Base-by-base conservation (phyloP, 495 filamentous ascomycete species). In the Lindgomyces ingoldianus region DNA sequence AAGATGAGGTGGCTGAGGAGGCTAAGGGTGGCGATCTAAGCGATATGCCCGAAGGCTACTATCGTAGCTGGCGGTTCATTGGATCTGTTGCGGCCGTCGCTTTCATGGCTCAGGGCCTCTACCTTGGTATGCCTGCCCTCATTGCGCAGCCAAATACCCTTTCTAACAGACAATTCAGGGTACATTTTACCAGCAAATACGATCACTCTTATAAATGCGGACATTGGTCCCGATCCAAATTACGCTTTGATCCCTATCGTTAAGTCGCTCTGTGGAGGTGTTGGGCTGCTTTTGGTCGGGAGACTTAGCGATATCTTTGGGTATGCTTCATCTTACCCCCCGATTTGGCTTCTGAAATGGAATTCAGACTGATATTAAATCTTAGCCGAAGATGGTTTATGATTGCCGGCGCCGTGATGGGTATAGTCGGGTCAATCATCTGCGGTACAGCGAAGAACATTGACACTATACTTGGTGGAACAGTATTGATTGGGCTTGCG, bases 391-490 rank as follows among this genome's bases (percentile, higher is more conserved):
- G 54, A 53, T 65, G 63, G 66, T 70, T 72, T 56, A 67, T 74
- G 50, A 74, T 70, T 33, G 48, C 27, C 12, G 69, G 60, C 8
- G 45, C 58, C 1, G 33, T 60, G 1, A 24, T 72, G 18, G 71
- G 61, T 30, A 29, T 68, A 8, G 62, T 72, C 25, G 71, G 71
- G 3, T 55, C 51, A 19, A 70, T 72, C 50, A 59, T 74, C 50
- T 49, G 56, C 27, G 67, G 57, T 11, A 62, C 62, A 2, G 70
- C 71, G 4, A 39, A 62, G 16, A 56, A 53, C 42, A 61, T 74
- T 36, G 53, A 67, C 33, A 70, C 60, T 19, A 53, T 74, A 3
- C 69, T 74, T 49, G 71, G 51, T 0, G 48, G 26, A 19, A 49
- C 50, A 6, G 60, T 57, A 2, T 56, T 64, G 26, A 56, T 56